Evolutionary conservation across 768 basidiomycete genomes (phyloP).

Genomic region (Russula sp.): DNA sequence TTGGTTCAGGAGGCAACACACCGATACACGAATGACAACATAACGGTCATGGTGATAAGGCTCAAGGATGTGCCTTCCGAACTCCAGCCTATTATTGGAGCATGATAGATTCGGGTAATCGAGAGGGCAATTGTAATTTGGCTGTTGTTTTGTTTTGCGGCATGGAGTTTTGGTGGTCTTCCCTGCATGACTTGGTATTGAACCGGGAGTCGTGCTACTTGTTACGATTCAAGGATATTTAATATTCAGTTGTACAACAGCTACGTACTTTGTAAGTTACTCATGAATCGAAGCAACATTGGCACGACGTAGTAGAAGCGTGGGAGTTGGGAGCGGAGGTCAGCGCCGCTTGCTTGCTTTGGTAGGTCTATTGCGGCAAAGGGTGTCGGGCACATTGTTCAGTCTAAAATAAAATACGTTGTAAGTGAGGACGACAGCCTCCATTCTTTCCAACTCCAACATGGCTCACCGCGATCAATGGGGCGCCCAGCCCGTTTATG

Average conservation of each 20-base stretch:
- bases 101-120: constrained; percentile 16
- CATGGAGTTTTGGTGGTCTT: neutral
- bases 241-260: constrained; percentile 2
- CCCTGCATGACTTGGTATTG: neutral
- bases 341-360: neutral
- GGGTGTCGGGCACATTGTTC: neutral
- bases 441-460: neutral
- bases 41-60: constrained; percentile 84
- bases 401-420: neutral
- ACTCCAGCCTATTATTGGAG: constrained; percentile 15
- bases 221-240: neutral
- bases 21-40: constrained; percentile 91
- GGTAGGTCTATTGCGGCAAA: neutral
- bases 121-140: neutral
- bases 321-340: neutral
- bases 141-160: neutral
- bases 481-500: neutral
- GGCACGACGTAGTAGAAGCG: neutral
- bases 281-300: neutral
- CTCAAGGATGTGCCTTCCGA: constrained; percentile 47
- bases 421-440: neutral
- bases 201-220: neutral
- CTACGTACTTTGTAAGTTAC: constrained; percentile 3
- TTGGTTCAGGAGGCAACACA: constrained; percentile 79
- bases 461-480: constrained; percentile 3